Conservation (phyloP, 176 grass and related monocot genomes). For the Carex pumila region DNA sequence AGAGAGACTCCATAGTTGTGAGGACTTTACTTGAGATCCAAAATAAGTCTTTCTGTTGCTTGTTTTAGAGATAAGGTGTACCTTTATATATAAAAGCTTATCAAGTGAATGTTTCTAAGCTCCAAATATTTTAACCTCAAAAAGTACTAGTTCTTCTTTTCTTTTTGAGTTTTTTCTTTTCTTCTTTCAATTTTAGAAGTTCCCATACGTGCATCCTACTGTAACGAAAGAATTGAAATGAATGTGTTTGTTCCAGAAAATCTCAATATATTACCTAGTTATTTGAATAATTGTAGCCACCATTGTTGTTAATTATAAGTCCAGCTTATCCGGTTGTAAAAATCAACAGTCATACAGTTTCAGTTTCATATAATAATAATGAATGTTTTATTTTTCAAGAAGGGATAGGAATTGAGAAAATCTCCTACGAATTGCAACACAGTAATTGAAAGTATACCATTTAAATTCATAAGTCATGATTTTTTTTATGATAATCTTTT, state of each 20-base stretch:
- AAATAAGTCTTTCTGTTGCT: constrained; percentile 1
- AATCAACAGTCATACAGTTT: neutral
- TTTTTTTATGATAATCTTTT: neutral
- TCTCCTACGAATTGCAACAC: neutral
- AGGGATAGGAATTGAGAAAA: neutral
- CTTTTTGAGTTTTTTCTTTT: neutral
- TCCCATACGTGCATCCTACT: neutral
- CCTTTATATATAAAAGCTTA: neutral
- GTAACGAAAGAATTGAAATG: neutral
- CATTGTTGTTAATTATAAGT: neutral
- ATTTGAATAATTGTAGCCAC: no score
- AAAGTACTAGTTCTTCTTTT: neutral
- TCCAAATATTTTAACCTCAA: neutral
- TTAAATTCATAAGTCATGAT: neutral
- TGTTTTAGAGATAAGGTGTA: neutral
- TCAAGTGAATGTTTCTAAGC: neutral
- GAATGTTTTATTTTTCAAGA: neutral
- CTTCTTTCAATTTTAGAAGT: neutral
- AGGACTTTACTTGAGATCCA: constrained; percentile 10
- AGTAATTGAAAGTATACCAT: neutral
- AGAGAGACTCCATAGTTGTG: neutral
- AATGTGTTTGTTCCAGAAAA: no score
- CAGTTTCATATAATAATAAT: neutral
- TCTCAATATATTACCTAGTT: no score
- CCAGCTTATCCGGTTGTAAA: neutral